Evolutionary conservation across 768 basidiomycete species (phyloP).

Genomic region (Galerina marginata): DNA sequence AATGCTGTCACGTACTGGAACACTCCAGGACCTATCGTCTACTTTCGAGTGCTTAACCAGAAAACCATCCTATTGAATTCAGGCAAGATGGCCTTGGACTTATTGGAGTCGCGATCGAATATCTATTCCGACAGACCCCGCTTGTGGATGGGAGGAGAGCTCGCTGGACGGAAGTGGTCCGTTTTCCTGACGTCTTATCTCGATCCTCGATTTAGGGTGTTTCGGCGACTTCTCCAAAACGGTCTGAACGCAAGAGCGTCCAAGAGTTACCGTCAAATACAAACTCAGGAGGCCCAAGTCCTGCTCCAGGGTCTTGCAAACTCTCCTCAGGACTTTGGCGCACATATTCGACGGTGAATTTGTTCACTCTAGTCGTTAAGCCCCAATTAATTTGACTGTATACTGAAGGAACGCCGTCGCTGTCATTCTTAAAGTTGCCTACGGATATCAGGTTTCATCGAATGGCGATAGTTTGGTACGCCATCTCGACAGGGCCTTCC

Average conservation of each 20-base stretch:
- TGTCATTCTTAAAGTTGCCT: slow-evolving; percentile 42
- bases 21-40: slow-evolving; percentile 44
- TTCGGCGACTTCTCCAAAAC: slow-evolving; percentile 41
- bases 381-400: not conserved
- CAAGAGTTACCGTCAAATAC: slow-evolving; percentile 35
- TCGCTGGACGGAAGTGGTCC: slow-evolving; percentile 34
- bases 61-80: slow-evolving; percentile 53
- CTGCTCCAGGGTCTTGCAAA: slow-evolving; percentile 36
- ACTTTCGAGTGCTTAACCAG: slow-evolving; percentile 40
- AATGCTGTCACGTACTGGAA: not conserved
- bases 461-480: slow-evolving; percentile 38
- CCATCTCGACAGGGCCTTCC: slow-evolving; percentile 37
- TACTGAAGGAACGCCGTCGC: slow-evolving; percentile 38
- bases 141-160: slow-evolving; percentile 34
- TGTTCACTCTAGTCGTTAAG: not conserved
- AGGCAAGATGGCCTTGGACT: slow-evolving; percentile 43
- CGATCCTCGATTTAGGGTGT: slow-evolving; percentile 40
- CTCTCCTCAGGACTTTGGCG: not conserved
- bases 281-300: slow-evolving; percentile 32
- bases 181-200: slow-evolving; percentile 37
- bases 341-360: slow-evolving; percentile 36
- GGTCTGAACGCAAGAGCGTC: slow-evolving; percentile 42
- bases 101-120: slow-evolving; percentile 51
- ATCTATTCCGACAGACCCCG: slow-evolving; percentile 57
- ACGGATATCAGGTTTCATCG: slow-evolving; percentile 42